Evolutionary conservation across 768 basidiomycete species (phyloP).

Genomic region (Rhodosporidiobolus odoratus): DNA sequence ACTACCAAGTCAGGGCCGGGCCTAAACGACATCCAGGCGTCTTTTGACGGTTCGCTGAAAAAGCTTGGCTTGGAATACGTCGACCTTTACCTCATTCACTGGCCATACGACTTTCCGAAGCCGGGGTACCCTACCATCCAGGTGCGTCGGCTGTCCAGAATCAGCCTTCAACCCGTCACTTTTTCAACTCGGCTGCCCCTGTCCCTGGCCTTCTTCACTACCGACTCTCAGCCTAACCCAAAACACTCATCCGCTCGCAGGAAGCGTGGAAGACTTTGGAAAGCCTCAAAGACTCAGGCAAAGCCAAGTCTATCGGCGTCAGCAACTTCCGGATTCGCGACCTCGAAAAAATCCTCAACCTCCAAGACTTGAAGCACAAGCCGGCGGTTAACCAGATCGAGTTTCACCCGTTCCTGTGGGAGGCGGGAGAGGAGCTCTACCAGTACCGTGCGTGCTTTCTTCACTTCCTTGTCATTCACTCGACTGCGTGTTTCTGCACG

Average conservation of each 20-base stretch:
- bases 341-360: slow-evolving; percentile 43
- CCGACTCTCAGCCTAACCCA: no score
- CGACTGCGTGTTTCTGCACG: neutral
- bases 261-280: slow-evolving; percentile 52
- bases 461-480: neutral
- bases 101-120: slow-evolving; percentile 36
- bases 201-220: slow-evolving; percentile 48
- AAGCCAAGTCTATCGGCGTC: slow-evolving; percentile 49
- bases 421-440: slow-evolving; percentile 40
- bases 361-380: slow-evolving; percentile 44
- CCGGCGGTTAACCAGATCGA: slow-evolving; percentile 50
- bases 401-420: slow-evolving; percentile 47
- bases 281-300: slow-evolving; percentile 53
- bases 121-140: slow-evolving; percentile 19
- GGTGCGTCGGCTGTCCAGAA: neutral
- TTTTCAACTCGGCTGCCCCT: neutral
- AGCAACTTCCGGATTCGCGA: slow-evolving; percentile 48
- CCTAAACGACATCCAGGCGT: slow-evolving; percentile 49
- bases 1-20: slow-evolving; percentile 35
- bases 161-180: neutral
- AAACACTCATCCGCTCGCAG: slow-evolving; percentile 11
- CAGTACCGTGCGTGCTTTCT: slow-evolving; percentile 29
- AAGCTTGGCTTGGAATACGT: slow-evolving; percentile 54
- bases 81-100: slow-evolving; percentile 31
- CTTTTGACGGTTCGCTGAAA: slow-evolving; percentile 55